phyloP scores from a whole-genome alignment of 148 eudicot species.

The Persicaria maculosa region DNA sequence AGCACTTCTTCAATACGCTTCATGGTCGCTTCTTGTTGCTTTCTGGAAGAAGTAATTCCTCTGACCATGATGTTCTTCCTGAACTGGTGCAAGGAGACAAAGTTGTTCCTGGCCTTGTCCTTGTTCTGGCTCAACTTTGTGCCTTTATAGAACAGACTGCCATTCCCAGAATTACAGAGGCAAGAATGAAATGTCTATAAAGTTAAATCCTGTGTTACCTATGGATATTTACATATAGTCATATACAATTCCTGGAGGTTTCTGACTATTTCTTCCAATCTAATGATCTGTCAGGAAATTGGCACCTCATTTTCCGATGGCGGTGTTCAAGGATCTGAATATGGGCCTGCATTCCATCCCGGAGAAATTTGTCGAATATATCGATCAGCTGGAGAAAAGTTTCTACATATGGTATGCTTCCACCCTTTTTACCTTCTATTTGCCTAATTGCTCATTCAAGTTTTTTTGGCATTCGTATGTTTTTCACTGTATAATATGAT shows the following conservation, averaged over 20 bases:
- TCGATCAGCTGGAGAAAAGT: constrained; percentile 80
- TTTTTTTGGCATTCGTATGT: not conserved
- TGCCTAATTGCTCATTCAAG: not conserved
- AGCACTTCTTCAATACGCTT: constrained; percentile 74
- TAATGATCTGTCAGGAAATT: constrained; percentile 53
- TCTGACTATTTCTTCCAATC: not conserved
- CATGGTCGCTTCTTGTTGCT: constrained; percentile 55
- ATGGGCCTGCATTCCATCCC: constrained; percentile 89
- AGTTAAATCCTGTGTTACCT: not conserved
- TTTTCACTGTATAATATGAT: not conserved
- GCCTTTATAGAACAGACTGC: constrained; percentile 82
- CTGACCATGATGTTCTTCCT: constrained; percentile 33
- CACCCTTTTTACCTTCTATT: not conserved
- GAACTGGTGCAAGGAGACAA: constrained; percentile 60
- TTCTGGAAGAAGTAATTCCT: constrained; percentile 51
- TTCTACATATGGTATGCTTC: constrained; percentile 71
- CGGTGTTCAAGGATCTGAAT: constrained; percentile 61
- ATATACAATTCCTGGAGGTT: not conserved
- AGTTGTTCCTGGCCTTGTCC: constrained; percentile 70
- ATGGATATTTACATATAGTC: too few relatives aligned
- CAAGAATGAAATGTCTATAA: constrained; percentile 22
- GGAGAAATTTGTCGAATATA: constrained; percentile 84
- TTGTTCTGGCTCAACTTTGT: constrained; percentile 83
- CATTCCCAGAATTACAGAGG: constrained; percentile 95
- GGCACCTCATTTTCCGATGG: constrained; percentile 82